phyloP scores from a whole-genome alignment of 2,329 filamentous ascomycete species.

The Aspergillus floridensis region DNA sequence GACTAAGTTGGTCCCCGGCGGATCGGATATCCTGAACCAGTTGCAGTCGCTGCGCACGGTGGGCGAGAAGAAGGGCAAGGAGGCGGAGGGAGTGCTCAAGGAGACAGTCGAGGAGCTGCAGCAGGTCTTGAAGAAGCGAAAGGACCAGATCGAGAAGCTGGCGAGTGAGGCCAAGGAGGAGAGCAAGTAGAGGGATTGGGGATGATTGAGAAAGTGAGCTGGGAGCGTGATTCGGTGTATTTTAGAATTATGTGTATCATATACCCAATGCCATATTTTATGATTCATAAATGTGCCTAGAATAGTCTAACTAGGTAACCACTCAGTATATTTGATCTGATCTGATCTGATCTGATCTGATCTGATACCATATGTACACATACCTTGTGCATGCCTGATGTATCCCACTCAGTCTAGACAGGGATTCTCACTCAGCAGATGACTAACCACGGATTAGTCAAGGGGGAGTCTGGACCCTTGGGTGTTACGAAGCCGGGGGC shows the following conservation, averaged over 20 bases:
- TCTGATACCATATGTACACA: too few species aligned
- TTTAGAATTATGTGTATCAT: background rate
- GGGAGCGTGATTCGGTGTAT: background rate
- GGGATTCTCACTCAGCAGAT: too few species aligned
- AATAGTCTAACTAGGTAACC: too few species aligned
- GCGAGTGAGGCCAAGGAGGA: constrained; percentile 21
- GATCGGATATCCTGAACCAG: constrained; percentile 64
- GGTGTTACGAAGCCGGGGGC: too few species aligned
- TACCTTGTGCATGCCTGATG: too few species aligned
- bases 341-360: too few species aligned
- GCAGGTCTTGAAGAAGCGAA: constrained; percentile 20
- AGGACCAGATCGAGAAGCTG: constrained; percentile 21
- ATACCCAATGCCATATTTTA: background rate
- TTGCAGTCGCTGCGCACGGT: constrained; percentile 63
- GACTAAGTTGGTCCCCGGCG: constrained; percentile 63
- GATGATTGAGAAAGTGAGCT: too few species aligned
- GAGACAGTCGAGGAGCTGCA: constrained; percentile 55
- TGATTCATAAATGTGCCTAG: background rate
- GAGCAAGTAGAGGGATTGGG: constrained; percentile 3
- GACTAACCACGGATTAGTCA: too few species aligned
- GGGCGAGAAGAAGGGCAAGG: constrained; percentile 64
- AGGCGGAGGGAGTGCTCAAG: constrained; percentile 66
- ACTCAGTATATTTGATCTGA: too few species aligned
- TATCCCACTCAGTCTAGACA: too few species aligned
- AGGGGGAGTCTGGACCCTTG: too few species aligned